These are phyloP conservation scores for Auricularia sp. DNA, from an alignment of 768 basidiomycete genomes.

Conservation along the genomic window DNA sequence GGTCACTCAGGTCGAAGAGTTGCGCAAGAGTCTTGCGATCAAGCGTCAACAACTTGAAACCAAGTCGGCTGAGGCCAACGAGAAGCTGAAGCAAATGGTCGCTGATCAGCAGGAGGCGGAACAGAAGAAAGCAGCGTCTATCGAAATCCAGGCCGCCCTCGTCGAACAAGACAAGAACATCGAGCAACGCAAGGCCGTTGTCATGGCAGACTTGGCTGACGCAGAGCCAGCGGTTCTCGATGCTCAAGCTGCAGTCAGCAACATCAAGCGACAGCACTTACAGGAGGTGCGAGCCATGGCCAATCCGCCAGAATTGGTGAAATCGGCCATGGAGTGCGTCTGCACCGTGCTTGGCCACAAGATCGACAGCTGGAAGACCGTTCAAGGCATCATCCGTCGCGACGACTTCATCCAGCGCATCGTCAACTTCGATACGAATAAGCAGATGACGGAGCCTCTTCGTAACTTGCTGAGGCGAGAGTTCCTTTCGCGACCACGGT, in stretches of 20 bases:
- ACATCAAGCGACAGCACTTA: constrained; percentile 89
- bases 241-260: constrained; percentile 91
- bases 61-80: constrained; percentile 92
- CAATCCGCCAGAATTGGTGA: constrained; percentile 95
- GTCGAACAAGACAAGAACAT: constrained; percentile 87
- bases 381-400: constrained; percentile 89
- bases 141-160: constrained; percentile 88
- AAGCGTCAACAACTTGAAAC: constrained; percentile 88
- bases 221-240: constrained; percentile 96
- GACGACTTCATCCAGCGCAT: constrained; percentile 96
- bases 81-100: constrained; percentile 96
- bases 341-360: constrained; percentile 94
- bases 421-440: constrained; percentile 87
- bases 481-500: constrained; percentile 81
- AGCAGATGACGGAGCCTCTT: constrained; percentile 79
- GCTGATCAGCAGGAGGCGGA: constrained; percentile 98
- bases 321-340: constrained; percentile 96
- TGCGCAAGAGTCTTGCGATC: constrained; percentile 87
- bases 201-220: constrained; percentile 91
- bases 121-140: constrained; percentile 93
- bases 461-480: constrained; percentile 89
- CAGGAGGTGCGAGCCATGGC: constrained; percentile 98
- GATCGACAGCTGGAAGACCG: constrained; percentile 92
- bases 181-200: constrained; percentile 75
- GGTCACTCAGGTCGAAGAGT: constrained; percentile 92